A percentile compares a stretch with the other conserved stretches of the same genome.
phyloP scores from a whole-genome alignment of 768 basidiomycete species.

The Nidularia sp. region DNA sequence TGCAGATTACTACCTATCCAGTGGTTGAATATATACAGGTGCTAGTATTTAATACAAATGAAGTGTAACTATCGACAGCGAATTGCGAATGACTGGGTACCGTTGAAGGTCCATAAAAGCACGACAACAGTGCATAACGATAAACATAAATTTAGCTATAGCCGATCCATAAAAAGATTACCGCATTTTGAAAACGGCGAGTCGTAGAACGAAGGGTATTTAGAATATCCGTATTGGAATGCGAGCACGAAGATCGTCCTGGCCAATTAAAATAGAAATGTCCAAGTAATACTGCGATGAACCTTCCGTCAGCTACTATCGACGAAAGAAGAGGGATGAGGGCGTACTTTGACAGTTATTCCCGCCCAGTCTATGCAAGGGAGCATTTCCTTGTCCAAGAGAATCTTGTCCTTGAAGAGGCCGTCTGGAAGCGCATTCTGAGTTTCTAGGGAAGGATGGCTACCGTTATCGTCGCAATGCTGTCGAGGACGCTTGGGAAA shows the following conservation, averaged over 20 bases:
- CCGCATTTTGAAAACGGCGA: not conserved
- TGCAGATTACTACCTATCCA: no score
- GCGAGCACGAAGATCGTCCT: constrained; percentile 58
- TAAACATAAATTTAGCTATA: not conserved
- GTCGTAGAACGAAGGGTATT: constrained; percentile 8
- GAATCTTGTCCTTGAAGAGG: constrained; percentile 56
- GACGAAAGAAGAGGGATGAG: not conserved
- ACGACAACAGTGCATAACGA: not conserved
- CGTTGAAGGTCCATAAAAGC: not conserved
- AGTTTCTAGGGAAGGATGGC: constrained; percentile 42
- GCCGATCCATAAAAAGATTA: not conserved
- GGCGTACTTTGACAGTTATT: constrained; percentile 58
- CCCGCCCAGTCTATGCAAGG: constrained; percentile 67
- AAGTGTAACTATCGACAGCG: not conserved
- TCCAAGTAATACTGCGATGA: constrained; percentile 64
- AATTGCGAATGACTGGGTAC: not conserved
- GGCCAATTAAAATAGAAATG: constrained; percentile 60
- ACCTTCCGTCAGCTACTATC: constrained; percentile 4
- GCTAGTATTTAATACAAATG: not conserved
- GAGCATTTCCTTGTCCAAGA: constrained; percentile 53
- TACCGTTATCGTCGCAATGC: constrained; percentile 26
- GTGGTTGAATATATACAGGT: no score
- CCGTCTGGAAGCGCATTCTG: constrained; percentile 61
- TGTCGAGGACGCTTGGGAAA: constrained; percentile 67
- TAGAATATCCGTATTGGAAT: constrained; percentile 59